Evolutionary conservation across 805 yeast species (phyloP).

Genomic region (Hanseniaspora vineae): DNA sequence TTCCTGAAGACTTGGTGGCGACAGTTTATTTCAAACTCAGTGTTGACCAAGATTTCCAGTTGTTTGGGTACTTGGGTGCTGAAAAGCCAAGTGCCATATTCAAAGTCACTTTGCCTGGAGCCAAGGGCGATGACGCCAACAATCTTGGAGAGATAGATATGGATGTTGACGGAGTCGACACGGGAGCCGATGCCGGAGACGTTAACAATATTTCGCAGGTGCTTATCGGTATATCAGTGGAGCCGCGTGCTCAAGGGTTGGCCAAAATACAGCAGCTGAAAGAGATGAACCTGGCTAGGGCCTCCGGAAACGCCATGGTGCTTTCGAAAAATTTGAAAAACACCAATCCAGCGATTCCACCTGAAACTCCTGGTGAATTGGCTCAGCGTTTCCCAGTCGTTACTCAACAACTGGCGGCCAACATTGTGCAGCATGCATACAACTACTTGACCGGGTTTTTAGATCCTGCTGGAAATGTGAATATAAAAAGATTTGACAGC

Average conservation of each 20-base stretch:
- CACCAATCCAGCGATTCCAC: slow-evolving; percentile 4
- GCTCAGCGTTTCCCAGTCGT: slow-evolving; percentile 26
- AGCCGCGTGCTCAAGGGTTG: slow-evolving; percentile 58
- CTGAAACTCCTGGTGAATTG: slow-evolving; percentile 18
- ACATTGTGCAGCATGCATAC: slow-evolving; percentile 85
- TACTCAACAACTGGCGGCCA: slow-evolving; percentile 61
- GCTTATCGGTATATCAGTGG: slow-evolving; percentile 81
- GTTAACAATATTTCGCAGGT: slow-evolving; percentile 25
- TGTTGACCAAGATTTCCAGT: slow-evolving; percentile 38
- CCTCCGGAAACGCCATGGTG: slow-evolving; percentile 8
- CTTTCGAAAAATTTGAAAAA: slow-evolving; percentile 19
- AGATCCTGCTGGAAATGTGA: slow-evolving; percentile 67
- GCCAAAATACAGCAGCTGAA: slow-evolving; percentile 36
- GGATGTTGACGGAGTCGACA: slow-evolving; percentile 34
- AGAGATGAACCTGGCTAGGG: slow-evolving; percentile 8
- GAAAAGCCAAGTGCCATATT: slow-evolving; percentile 86
- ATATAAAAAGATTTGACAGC: slow-evolving; percentile 73
- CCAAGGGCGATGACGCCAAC: slow-evolving; percentile 18
- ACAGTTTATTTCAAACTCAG: slow-evolving; percentile 82
- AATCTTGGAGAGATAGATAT: slow-evolving; percentile 45
- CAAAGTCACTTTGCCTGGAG: slow-evolving; percentile 39
- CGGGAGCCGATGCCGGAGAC: slow-evolving; percentile 6
- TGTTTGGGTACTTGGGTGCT: slow-evolving; percentile 49
- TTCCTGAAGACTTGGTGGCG: slow-evolving; percentile 65
- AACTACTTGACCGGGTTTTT: slow-evolving; percentile 82